Conservation (phyloP, 2,329 filamentous ascomycete genomes). For the Boeremia exigua region DNA sequence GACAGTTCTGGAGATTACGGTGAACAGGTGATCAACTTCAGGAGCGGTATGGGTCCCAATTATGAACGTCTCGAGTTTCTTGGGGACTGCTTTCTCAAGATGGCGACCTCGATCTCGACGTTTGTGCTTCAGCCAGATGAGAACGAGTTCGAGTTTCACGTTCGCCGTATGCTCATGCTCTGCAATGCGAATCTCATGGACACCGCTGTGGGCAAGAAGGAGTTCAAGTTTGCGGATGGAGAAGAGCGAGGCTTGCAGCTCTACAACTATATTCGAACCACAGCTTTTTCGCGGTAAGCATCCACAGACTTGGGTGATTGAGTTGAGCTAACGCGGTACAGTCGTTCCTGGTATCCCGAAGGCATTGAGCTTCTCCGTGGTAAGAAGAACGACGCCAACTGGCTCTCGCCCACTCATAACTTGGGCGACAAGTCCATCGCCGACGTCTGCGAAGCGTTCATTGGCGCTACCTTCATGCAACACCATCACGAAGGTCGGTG, state of each 20-base stretch:
- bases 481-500: constrained; percentile 54
- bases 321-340: constrained; percentile 37
- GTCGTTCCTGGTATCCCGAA: constrained; percentile 86
- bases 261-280: constrained; percentile 81
- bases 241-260: constrained; percentile 56
- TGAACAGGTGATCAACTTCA: constrained; percentile 72
- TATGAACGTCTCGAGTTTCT: constrained; percentile 95
- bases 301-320: not conserved
- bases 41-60: constrained; percentile 87
- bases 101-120: constrained; percentile 88
- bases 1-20: constrained; percentile 79
- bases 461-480: constrained; percentile 78
- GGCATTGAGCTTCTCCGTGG: constrained; percentile 75
- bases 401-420: constrained; percentile 61
- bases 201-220: constrained; percentile 61
- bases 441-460: constrained; percentile 92
- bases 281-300: constrained; percentile 73
- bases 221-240: constrained; percentile 45
- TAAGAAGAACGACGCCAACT: constrained; percentile 62
- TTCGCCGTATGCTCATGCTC: constrained; percentile 86
- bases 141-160: constrained; percentile 86
- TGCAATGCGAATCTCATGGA: constrained; percentile 92
- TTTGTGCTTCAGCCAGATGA: constrained; percentile 78
- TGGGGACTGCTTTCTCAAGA: constrained; percentile 93
- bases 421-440: constrained; percentile 90